These are phyloP conservation scores for Allium sativum DNA, from an alignment of 106 monocot genomes.

Conservation along the genomic window DNA sequence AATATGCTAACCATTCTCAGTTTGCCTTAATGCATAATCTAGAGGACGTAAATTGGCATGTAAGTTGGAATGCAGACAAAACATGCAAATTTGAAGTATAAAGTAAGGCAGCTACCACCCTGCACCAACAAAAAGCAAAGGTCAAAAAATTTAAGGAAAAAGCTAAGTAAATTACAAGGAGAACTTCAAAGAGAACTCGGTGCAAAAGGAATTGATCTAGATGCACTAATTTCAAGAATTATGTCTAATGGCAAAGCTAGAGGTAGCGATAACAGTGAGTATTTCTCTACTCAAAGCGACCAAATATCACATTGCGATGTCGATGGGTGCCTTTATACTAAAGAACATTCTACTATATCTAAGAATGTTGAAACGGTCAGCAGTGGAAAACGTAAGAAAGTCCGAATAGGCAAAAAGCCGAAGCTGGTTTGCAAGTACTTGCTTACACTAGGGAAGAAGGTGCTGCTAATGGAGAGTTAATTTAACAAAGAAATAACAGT, in stretches of 20 bases:
- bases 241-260: conserved; percentile 16
- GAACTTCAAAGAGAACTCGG: conserved; percentile 38
- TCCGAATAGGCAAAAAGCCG: not conserved
- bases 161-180: conserved; percentile 22
- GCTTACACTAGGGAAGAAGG: conserved; percentile 6
- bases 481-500: not conserved
- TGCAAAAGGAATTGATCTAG: conserved; percentile 17
- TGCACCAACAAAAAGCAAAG: not conserved
- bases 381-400: not conserved
- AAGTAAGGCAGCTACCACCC: too few relatives aligned
- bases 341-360: not conserved
- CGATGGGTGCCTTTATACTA: not conserved
- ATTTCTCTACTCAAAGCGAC: not conserved
- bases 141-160: conserved; percentile 12
- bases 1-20: too few relatives aligned
- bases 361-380: not conserved
- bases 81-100: too few relatives aligned
- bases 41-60: too few relatives aligned
- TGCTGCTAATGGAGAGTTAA: not conserved
- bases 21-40: too few relatives aligned
- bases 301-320: not conserved
- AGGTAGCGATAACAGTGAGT: not conserved
- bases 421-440: not conserved
- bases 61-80: too few relatives aligned
- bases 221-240: conserved; percentile 17